These are phyloP conservation scores for Nicotiana benthamiana DNA, from an alignment of 257 asterid genomes.

Conservation along the genomic window DNA sequence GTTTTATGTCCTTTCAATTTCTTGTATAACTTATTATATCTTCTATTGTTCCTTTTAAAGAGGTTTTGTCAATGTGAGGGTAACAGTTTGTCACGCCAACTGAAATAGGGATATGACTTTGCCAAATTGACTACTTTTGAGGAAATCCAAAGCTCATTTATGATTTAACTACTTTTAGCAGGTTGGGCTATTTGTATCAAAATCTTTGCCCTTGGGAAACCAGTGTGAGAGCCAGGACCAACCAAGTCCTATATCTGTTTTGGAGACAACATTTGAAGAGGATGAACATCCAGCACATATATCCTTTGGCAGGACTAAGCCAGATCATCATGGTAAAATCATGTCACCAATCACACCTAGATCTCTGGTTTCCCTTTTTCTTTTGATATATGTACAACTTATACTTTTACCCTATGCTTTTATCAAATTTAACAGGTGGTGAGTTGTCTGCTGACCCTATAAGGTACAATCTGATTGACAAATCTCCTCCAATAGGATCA, in stretches of 20 bases:
- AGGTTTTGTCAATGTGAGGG: background rate
- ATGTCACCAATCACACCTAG: background rate
- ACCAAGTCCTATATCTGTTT: constrained; percentile 88
- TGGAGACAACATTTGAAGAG: constrained; percentile 63
- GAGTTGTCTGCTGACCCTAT: constrained; percentile 31
- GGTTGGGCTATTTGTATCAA: constrained; percentile 30
- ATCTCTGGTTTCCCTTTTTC: background rate
- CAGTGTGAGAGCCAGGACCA: constrained; percentile 69
- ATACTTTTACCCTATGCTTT: background rate
- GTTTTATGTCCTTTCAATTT: background rate
- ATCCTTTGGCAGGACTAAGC: constrained; percentile 34
- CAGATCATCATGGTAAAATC: constrained; percentile 39
- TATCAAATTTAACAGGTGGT: constrained; percentile 32
- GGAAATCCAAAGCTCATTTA: background rate
- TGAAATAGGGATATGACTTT: background rate
- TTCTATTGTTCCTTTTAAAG: background rate
- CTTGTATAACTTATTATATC: background rate
- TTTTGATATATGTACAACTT: background rate
- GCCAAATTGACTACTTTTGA: background rate
- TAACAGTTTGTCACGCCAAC: background rate
- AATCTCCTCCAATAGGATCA: constrained; percentile 97
- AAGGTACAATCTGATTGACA: constrained; percentile 69
- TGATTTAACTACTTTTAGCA: constrained; percentile 27
- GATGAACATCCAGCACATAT: constrained; percentile 37
- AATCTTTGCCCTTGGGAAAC: constrained; percentile 33